A percentile compares a stretch with the other conserved stretches of the same genome.
phyloP scores from a whole-genome alignment of 2,329 filamentous ascomycete genomes.

The Fusarium haematococcum region DNA sequence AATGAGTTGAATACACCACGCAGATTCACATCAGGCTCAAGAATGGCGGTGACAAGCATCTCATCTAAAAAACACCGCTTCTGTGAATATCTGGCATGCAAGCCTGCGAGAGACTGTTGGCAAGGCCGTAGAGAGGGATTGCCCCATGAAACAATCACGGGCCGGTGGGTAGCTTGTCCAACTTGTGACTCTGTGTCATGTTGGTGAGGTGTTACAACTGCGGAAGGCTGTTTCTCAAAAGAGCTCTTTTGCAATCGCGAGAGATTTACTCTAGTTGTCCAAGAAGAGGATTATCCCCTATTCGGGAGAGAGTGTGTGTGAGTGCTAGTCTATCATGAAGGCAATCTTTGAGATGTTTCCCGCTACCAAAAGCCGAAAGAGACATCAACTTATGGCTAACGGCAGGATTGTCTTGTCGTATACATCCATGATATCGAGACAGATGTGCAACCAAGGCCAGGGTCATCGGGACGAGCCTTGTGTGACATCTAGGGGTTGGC shows the following conservation, averaged over 20 bases:
- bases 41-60: not conserved
- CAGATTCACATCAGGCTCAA: not conserved
- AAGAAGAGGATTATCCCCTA: not conserved
- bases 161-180: not conserved
- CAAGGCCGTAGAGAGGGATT: not conserved
- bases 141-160: not conserved
- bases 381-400: not conserved
- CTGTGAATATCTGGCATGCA: not conserved
- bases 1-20: not conserved
- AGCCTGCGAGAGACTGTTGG: not conserved
- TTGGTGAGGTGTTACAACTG: not conserved
- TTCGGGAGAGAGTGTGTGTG: not conserved
- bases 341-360: not conserved
- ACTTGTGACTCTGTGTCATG: not conserved
- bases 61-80: not conserved
- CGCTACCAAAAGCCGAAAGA: no score
- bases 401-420: not conserved
- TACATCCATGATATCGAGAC: not conserved
- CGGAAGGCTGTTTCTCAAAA: not conserved
- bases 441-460: not conserved
- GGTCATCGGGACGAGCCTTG: slow-evolving; percentile 1
- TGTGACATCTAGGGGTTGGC: not conserved
- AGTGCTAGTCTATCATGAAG: not conserved
- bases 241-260: not conserved
- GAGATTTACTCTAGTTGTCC: not conserved